phyloP scores from a whole-genome alignment of 306 rosid species.

The Lagenaria siceraria region DNA sequence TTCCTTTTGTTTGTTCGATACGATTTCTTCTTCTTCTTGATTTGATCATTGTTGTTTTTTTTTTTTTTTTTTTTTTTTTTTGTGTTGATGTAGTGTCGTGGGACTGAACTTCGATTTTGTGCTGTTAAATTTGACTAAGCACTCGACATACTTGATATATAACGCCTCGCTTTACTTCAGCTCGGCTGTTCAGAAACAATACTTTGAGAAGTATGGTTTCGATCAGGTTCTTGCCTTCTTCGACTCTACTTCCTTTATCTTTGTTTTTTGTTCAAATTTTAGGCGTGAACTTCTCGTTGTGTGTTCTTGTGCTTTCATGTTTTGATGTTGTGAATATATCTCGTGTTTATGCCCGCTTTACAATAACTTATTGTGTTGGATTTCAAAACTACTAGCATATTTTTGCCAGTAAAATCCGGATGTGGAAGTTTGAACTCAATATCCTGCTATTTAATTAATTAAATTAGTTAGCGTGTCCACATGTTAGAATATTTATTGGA shows the following conservation, averaged over 20 bases:
- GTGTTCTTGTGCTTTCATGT: background rate
- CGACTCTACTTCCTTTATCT: background rate
- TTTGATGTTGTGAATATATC: background rate
- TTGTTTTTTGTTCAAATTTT: background rate
- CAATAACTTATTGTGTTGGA: background rate
- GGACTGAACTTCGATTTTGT: slow-evolving; percentile 83
- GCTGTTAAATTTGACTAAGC: slow-evolving; percentile 74
- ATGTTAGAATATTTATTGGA: background rate
- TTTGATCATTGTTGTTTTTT: background rate
- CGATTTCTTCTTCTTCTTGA: background rate
- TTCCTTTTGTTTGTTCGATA: background rate
- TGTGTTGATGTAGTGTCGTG: slow-evolving; percentile 47
- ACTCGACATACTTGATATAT: slow-evolving; percentile 68
- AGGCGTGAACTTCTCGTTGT: background rate
- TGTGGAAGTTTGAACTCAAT: background rate
- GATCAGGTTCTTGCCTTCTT: slow-evolving; percentile 39
- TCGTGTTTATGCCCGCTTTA: background rate
- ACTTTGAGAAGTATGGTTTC: slow-evolving; percentile 51
- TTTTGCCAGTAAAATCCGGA: background rate
- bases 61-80: background rate
- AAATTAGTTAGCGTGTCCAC: background rate
- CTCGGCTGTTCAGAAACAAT: slow-evolving; percentile 53
- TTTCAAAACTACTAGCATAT: background rate
- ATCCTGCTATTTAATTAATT: background rate
- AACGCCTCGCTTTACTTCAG: slow-evolving; percentile 73